Conservation (phyloP, 306 rosid species). For the Pyrus pyrifolia region DNA sequence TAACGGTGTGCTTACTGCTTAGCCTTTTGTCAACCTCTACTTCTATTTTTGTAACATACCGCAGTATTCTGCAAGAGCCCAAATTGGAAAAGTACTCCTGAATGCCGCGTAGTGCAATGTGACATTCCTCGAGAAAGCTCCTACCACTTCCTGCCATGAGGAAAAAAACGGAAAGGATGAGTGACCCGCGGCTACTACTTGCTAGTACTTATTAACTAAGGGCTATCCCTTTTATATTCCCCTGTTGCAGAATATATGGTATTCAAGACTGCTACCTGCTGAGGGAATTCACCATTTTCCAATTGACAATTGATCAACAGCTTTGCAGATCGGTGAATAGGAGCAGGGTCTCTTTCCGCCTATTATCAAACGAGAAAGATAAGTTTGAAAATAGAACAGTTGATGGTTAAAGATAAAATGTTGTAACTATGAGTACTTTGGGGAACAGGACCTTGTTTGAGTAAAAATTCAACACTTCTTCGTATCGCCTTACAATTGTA, state of each 20-base stretch:
- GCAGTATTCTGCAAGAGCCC: constrained; percentile 65
- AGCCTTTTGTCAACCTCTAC: background rate
- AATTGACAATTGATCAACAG: constrained; percentile 28
- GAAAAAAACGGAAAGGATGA: too few species aligned
- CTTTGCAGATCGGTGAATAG: constrained; percentile 33
- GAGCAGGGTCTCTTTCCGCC: constrained; percentile 28
- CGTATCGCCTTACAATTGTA: constrained; percentile 22
- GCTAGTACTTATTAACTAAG: too few species aligned
- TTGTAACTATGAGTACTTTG: too few species aligned
- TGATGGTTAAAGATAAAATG: too few species aligned
- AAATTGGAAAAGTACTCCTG: constrained; percentile 55
- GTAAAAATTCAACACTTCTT: constrained; percentile 23
- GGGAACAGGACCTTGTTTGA: constrained; percentile 11
- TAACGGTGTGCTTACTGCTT: background rate
- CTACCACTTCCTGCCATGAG: constrained; percentile 17
- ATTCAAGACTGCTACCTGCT: constrained; percentile 30
- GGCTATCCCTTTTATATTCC: background rate
- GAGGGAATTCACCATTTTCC: constrained; percentile 33
- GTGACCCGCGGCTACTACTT: too few species aligned
- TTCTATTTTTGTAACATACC: constrained; percentile 16
- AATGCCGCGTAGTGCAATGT: constrained; percentile 54
- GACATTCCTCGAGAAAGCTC: constrained; percentile 42
- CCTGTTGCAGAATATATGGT: constrained; percentile 29
- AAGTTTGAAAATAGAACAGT: background rate
- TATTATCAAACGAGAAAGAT: background rate